Base-by-base conservation (phyloP, 306 rosid genomes). In the Oemleria cerasiformis region DNA sequence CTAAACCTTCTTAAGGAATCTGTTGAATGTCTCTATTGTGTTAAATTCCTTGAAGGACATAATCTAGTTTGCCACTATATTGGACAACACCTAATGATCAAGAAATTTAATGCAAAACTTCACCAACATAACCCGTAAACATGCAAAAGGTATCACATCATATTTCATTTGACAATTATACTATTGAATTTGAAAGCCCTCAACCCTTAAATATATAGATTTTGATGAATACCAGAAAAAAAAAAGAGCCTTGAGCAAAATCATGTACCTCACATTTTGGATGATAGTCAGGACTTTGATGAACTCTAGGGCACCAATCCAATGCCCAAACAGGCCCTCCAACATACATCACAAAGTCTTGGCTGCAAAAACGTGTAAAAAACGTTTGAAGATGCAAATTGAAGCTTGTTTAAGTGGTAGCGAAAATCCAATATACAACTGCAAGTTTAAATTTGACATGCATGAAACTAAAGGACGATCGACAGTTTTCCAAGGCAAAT, bases 271-370 rank as follows among this genome's bases (percentile, higher is more conserved):
- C 96, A 41, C 96, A 80, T 80, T 84, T 89, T 43, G 77, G 47
- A 75, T 71, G 71, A 81, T 83, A 62, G 51, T 85, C 88, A 9
- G 84, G 78, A 34, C 63, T 82, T 80, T 73, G 82, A 63, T 78
- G 84, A 70, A 86, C 79, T 83, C 67, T 83, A 66, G 97, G 97
- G 81, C 97, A 94, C 99, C 99, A 94, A 80, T 94, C 95, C 81
- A 94, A 67, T 20, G 96, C 95, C 97, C 96, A 94, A 71, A 91
- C 88, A 48, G 88, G 71, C 61, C 99, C 97, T 77, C 99, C 97
- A 79, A 79, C 97, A 84, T 87, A 65, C 91, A 94, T 84, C 77
- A 85, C 85, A 85, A 84, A 91, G 79, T 94, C 94, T 79, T 83
- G 90, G 86, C 86, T 49, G 68, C 79, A 81, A 78, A 76, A 77